Conservation (phyloP, 139 green algal genomes). For the Zygnema circumcarinatum region DNA sequence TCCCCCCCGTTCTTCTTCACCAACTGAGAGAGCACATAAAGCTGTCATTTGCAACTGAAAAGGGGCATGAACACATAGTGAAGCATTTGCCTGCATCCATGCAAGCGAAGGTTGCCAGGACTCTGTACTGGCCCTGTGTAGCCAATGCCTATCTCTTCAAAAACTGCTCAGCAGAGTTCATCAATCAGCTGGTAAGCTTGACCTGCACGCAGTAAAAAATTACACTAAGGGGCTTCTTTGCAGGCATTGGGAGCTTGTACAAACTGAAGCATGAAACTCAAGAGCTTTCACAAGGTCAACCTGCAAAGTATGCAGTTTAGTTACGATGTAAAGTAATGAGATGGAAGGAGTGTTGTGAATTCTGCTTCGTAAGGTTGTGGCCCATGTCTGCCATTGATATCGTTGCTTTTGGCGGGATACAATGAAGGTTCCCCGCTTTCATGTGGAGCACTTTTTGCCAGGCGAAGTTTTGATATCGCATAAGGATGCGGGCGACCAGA, state of each 20-base stretch:
- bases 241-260: too few species aligned
- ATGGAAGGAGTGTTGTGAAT: too few species aligned
- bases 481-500: conserved; percentile 17
- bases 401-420: too few species aligned
- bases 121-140: conserved; percentile 5
- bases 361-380: too few species aligned
- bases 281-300: too few species aligned
- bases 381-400: too few species aligned
- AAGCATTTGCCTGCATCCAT: conserved; percentile 1
- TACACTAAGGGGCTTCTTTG: too few species aligned
- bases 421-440: conserved; percentile 21
- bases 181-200: conserved; percentile 27
- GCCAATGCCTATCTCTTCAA: conserved; percentile 46
- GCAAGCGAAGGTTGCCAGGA: not conserved
- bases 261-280: too few species aligned
- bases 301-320: too few species aligned
- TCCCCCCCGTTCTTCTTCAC: not conserved
- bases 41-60: conserved; percentile 31
- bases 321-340: too few species aligned
- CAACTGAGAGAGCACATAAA: not conserved
- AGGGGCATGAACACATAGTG: conserved; percentile 11
- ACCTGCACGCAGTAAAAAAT: too few species aligned
- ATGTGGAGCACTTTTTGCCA: conserved; percentile 35
- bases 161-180: conserved; percentile 31
- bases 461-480: conserved; percentile 30